A percentile compares a stretch with the other conserved stretches of the same genome.
Conservation (phyloP, 2,329 filamentous ascomycete species). For the Fusarium agapanthi region DNA sequence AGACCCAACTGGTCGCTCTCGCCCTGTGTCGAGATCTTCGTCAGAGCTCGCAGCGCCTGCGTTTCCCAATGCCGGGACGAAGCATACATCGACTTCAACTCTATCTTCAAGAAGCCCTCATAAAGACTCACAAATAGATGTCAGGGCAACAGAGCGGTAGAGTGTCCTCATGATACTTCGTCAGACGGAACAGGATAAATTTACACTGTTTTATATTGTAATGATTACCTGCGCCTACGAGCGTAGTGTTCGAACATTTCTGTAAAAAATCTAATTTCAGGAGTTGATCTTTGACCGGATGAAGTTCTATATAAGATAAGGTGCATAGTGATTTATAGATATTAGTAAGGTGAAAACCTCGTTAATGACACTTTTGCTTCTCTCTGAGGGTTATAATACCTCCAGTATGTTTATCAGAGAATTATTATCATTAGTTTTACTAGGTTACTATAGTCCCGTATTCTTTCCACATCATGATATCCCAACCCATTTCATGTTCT, state of each 20-base stretch:
- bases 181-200: background rate
- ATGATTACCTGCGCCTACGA: background rate
- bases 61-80: background rate
- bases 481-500: background rate
- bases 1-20: constrained; percentile 54
- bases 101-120: constrained; percentile 7
- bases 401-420: background rate
- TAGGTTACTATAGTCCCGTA: background rate
- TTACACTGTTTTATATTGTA: background rate
- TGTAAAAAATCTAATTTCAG: background rate
- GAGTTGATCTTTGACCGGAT: background rate
- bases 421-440: background rate
- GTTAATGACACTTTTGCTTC: background rate
- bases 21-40: constrained; percentile 14
- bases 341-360: accelerated
- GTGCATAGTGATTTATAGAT: background rate
- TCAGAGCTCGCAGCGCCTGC: constrained; percentile 1
- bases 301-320: background rate
- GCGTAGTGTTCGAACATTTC: too few relatives aligned
- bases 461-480: background rate
- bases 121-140: constrained; percentile 15
- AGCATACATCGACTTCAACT: background rate
- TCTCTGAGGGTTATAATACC: background rate
- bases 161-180: too few relatives aligned
- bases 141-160: constrained; percentile 1